Conservation (phyloP, 2,329 filamentous ascomycete species). For the Alternaria arbusti region DNA sequence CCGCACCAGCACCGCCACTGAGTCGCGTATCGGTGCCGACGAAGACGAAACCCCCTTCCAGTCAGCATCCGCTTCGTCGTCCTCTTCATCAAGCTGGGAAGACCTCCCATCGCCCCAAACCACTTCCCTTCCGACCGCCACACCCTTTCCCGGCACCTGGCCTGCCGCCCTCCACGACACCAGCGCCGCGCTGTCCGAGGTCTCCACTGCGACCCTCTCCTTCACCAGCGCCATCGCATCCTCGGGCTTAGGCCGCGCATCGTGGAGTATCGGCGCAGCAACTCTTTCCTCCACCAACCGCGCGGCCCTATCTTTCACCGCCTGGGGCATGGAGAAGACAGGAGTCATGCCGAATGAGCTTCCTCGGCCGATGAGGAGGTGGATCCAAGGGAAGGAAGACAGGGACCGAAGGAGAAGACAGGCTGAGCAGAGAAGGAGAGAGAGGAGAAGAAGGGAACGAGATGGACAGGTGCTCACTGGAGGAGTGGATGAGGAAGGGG, state of each 20-base stretch:
- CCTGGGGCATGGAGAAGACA: not conserved
- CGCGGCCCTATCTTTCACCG: not conserved
- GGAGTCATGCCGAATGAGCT: not conserved
- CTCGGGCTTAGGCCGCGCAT: slow-evolving; percentile 18
- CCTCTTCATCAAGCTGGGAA: not conserved
- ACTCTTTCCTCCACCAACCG: slow-evolving; percentile 2
- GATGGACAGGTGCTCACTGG: not conserved
- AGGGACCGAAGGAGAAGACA: not conserved
- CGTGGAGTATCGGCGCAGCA: slow-evolving; percentile 17
- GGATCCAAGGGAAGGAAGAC: not conserved
- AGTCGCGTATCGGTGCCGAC: not conserved
- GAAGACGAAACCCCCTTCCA: not conserved
- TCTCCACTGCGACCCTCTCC: slow-evolving; percentile 12
- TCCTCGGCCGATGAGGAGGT: not conserved
- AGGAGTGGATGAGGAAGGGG: not conserved
- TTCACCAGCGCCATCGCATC: slow-evolving; percentile 14
- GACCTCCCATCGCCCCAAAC: not conserved
- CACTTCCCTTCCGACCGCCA: not conserved
- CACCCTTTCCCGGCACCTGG: slow-evolving; percentile 26
- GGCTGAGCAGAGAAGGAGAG: not conserved
- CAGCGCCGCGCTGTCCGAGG: slow-evolving; percentile 7
- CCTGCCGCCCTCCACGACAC: slow-evolving; percentile 16
- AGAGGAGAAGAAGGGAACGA: not conserved
- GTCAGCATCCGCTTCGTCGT: not conserved
- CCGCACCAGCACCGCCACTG: not conserved